These are phyloP conservation scores for Nematodospora valgi DNA, from an alignment of 805 yeast species.

Conservation along the genomic window DNA sequence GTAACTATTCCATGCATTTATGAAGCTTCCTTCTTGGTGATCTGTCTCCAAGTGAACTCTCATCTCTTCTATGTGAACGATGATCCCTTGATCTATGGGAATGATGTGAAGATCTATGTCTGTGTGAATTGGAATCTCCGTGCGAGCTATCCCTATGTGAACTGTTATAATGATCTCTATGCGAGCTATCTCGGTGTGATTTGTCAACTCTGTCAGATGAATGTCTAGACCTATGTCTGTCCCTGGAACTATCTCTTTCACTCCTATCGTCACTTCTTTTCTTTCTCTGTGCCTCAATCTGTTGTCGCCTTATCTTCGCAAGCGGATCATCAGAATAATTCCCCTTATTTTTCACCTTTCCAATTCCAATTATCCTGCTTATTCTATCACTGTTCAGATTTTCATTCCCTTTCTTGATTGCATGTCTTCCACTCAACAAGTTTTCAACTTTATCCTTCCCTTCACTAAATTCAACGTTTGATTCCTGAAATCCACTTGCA, in stretches of 20 bases:
- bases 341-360: constrained; percentile 10
- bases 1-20: constrained; percentile 10
- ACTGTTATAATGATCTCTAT: background rate
- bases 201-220: too few species aligned
- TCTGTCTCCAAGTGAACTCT: background rate
- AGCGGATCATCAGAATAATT: constrained; percentile 47
- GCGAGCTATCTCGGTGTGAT: too few species aligned
- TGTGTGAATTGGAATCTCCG: background rate
- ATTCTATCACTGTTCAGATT: constrained; percentile 15
- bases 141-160: constrained; percentile 4
- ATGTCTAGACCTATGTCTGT: constrained; percentile 1
- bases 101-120: constrained; percentile 1
- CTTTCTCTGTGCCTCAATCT: constrained; percentile 9
- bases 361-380: constrained; percentile 20
- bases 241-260: constrained; percentile 9
- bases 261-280: too few species aligned
- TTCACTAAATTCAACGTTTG: constrained; percentile 27
- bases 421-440: constrained; percentile 50
- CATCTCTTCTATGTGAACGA: background rate
- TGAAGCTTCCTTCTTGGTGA: constrained; percentile 3
- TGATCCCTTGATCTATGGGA: background rate
- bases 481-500: constrained; percentile 36
- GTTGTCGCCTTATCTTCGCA: constrained; percentile 28
- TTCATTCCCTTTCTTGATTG: constrained; percentile 25
- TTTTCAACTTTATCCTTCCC: constrained; percentile 44